Percentiles rank a stretch among this genome's conserved stretches.
Evolutionary conservation across 2,329 filamentous ascomycete genomes (phyloP).

Genomic region (Teratosphaeria epicoccoides): DNA sequence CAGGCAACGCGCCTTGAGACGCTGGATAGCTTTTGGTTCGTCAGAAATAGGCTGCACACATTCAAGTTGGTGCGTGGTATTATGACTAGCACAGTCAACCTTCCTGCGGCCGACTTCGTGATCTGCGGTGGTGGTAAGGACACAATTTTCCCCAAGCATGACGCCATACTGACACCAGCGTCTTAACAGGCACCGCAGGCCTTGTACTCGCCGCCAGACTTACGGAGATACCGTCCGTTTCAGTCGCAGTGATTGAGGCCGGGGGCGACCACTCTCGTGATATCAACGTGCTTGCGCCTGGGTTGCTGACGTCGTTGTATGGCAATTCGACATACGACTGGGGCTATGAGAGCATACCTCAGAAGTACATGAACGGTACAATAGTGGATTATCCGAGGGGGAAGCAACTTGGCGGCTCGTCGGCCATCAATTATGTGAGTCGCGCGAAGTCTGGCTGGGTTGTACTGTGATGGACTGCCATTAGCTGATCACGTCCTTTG

Average conservation of each 20-base stretch:
- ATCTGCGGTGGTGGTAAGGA: slow-evolving; percentile 6
- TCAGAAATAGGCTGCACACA: too few relatives aligned
- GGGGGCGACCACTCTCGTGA: slow-evolving; percentile 17
- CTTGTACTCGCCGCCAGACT: slow-evolving; percentile 14
- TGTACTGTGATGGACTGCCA: slow-evolving; percentile 12
- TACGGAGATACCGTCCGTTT: slow-evolving; percentile 10
- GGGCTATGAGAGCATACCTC: slow-evolving; percentile 1
- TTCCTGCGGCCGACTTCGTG: slow-evolving; percentile 5
- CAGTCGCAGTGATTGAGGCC: slow-evolving; percentile 25
- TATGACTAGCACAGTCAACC: slow-evolving; percentile 5
- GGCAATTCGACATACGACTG: slow-evolving; percentile 7
- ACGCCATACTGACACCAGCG: not conserved
- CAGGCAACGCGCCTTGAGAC: too few relatives aligned
- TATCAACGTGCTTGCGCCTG: slow-evolving; percentile 22
- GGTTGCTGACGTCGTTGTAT: slow-evolving; percentile 6
- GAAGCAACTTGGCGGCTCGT: slow-evolving; percentile 25
- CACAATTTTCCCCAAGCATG: not conserved
- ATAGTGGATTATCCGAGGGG: not conserved
- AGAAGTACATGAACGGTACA: not conserved
- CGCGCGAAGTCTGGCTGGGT: slow-evolving; percentile 3
- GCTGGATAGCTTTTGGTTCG: too few relatives aligned
- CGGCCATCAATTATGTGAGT: slow-evolving; percentile 27
- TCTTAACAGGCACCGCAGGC: slow-evolving; percentile 8
- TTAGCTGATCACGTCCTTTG: slow-evolving; percentile 28
- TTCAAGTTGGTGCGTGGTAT: too few relatives aligned